A percentile compares a stretch with the other conserved stretches of the same genome.
Conservation (phyloP, 2,329 filamentous ascomycete species). For the Nothophoma quercina region DNA sequence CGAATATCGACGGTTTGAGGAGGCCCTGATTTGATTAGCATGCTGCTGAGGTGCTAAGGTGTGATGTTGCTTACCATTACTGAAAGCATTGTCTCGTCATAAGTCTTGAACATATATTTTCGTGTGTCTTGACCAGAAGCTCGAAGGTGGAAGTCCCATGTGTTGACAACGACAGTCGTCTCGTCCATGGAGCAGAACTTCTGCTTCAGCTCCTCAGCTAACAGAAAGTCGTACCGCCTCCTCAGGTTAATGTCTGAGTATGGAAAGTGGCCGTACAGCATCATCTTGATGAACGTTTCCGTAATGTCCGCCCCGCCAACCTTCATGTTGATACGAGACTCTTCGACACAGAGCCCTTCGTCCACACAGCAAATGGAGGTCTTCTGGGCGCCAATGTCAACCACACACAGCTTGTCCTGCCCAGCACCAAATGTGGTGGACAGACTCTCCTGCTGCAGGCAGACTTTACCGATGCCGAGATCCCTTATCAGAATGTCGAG, state of each 20-base stretch:
- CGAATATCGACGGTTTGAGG: slow-evolving; percentile 87
- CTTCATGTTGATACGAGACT: slow-evolving; percentile 94
- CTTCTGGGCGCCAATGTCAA: slow-evolving; percentile 96
- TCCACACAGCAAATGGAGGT: slow-evolving; percentile 97
- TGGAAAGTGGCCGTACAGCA: slow-evolving; percentile 94
- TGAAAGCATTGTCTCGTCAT: slow-evolving; percentile 94
- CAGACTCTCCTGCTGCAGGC: slow-evolving; percentile 95
- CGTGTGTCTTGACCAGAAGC: slow-evolving; percentile 86
- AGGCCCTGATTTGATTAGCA: slow-evolving; percentile 64
- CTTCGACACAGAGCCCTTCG: slow-evolving; percentile 92
- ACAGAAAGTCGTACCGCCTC: slow-evolving; percentile 87
- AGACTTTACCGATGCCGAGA: slow-evolving; percentile 87
- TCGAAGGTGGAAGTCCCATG: slow-evolving; percentile 88
- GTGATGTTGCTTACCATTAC: slow-evolving; percentile 67
- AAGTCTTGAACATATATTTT: slow-evolving; percentile 96
- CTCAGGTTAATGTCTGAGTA: slow-evolving; percentile 93
- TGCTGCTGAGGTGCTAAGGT: not conserved
- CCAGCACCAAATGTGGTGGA: slow-evolving; percentile 95
- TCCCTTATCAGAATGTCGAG: slow-evolving; percentile 86
- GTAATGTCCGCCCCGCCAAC: slow-evolving; percentile 93
- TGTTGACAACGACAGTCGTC: slow-evolving; percentile 85
- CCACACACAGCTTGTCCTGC: slow-evolving; percentile 91
- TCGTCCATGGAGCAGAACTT: slow-evolving; percentile 93
- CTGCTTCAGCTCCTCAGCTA: slow-evolving; percentile 94
- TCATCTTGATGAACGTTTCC: slow-evolving; percentile 95